A percentile compares a stretch with the other conserved stretches of the same genome.
Conservation (phyloP, 768 basidiomycete genomes). For the Epithele typhae region DNA sequence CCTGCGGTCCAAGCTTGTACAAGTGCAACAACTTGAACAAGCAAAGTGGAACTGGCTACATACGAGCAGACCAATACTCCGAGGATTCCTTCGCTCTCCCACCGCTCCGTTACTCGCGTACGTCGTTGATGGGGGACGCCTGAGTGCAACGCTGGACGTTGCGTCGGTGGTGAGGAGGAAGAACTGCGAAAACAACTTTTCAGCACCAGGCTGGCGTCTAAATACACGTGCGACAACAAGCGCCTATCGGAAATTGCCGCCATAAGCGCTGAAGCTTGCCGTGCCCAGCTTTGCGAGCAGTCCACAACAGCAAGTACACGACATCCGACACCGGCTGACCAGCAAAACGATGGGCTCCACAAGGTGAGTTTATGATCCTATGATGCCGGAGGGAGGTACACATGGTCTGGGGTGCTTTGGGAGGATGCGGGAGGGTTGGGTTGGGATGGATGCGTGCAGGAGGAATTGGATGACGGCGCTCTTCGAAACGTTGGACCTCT, state of each 20-base stretch:
- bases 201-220: neutral
- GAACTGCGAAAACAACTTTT: neutral
- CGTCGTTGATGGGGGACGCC: constrained; percentile 31
- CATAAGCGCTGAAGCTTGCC: constrained; percentile 7
- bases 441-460: constrained; percentile 43
- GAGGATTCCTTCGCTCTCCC: constrained; percentile 37
- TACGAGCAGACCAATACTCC: constrained; percentile 9
- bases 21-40: constrained; percentile 15
- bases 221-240: neutral
- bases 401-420: constrained; percentile 17
- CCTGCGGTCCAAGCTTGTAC: constrained; percentile 18
- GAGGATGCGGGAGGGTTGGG: constrained; percentile 16
- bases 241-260: constrained; percentile 7
- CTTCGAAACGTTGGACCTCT: neutral
- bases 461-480: constrained; percentile 26
- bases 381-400: constrained; percentile 10
- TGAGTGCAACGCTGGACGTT: constrained; percentile 45
- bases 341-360: constrained; percentile 70
- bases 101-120: constrained; percentile 60
- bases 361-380: constrained; percentile 49
- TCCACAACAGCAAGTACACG: constrained; percentile 23
- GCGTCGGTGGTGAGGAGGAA: constrained; percentile 37
- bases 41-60: constrained; percentile 19
- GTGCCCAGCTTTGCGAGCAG: constrained; percentile 3
- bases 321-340: constrained; percentile 29